Base-by-base conservation (phyloP, 495 filamentous ascomycete genomes). In the Hyaloscypha bicolor region DNA sequence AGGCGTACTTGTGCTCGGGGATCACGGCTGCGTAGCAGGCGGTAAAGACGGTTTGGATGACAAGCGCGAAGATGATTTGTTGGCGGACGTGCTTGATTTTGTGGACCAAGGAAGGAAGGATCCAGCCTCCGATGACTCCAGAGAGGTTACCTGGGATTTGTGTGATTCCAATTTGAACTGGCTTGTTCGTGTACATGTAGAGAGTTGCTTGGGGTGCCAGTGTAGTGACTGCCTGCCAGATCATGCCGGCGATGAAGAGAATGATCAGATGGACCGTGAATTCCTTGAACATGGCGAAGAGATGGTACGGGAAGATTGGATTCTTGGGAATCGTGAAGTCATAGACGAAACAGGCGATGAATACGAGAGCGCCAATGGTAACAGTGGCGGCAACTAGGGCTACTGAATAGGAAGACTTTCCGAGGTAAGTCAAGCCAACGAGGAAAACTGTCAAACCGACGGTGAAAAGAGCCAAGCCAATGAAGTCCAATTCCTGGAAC, bases 1-100 rank as follows among this genome's bases (percentile, higher is more conserved):
- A 68, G 55, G 70, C 74, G 62, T 55, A 63, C 61, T 74, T 67
- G 64, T 79, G 71, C 22, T 67, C 42, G 9, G 76, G 76, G 3
- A 75, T 72, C 29, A 72, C 67, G 14, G 63, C 45, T 8, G 77
- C 75, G 37, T 75, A 75, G 30, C 69, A 59, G 30, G 67, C 77
- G 39, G 73, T 71, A 73, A 76, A 79, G 45, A 78, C 45, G 0
- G 77, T 78, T 67, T 79, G 76, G 59, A 79, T 75, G 42, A 71
- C 60, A 22, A 77, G 61, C 25, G 74, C 74, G 64, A 75, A 61
- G 61, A 74, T 68, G 45, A 79, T 67, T 63, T 79, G 77, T 52
- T 63, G 63, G 19, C 72, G 70, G 39, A 76, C 68, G 64, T 76
- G 70, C 66, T 73, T 75, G 68, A 79, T 79, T 45, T 73, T 71